Evolutionary conservation across 306 rosid species (phyloP).

Genomic region (Oemleria cerasiformis): DNA sequence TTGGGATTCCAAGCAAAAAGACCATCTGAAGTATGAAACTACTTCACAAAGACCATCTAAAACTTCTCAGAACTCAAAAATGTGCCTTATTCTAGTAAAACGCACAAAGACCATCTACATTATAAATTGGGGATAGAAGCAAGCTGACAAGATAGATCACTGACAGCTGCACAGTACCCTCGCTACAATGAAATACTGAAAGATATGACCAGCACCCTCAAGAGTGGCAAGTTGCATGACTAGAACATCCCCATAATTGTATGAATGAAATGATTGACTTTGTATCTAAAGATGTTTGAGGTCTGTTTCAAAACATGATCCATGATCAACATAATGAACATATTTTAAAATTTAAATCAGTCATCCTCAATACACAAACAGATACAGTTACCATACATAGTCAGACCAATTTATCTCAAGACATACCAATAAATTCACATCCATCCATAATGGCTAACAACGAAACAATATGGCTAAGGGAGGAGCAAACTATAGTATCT

Average conservation of each 20-base stretch:
- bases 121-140: neutral
- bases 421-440: conserved; percentile 2
- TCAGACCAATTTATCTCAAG: neutral
- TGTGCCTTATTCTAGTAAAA: neutral
- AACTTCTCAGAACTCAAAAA: neutral
- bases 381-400: neutral
- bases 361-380: conserved; percentile 12
- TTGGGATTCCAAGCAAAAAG: neutral
- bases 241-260: neutral
- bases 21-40: neutral
- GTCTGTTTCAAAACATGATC: conserved; percentile 1
- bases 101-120: neutral
- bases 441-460: conserved; percentile 3
- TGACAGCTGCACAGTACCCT: neutral
- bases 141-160: neutral
- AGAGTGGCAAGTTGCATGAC: conserved; percentile 1
- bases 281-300: neutral
- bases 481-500: conserved; percentile 20
- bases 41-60: neutral
- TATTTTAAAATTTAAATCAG: neutral
- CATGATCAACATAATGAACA: neutral
- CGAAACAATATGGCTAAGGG: conserved; percentile 1
- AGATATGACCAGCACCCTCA: neutral
- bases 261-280: neutral
- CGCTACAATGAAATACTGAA: neutral